A percentile compares a stretch with the other conserved stretches of the same genome.
Conservation (phyloP, 2,329 filamentous ascomycete species). For the Macrophomina tecta region DNA sequence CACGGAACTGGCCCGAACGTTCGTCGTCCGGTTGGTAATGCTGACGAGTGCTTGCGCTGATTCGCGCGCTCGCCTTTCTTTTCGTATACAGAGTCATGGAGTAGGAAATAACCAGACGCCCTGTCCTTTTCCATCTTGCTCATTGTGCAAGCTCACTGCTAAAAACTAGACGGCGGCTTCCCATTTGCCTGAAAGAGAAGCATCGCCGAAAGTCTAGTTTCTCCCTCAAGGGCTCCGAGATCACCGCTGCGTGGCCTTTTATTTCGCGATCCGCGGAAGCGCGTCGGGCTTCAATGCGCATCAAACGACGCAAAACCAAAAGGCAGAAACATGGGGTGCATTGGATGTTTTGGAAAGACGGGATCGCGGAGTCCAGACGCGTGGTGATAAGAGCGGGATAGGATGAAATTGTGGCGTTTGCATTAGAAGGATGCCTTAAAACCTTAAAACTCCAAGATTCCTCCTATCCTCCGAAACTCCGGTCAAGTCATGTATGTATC, state of each 20-base stretch:
- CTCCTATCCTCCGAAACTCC: constrained; percentile 2
- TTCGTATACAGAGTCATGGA: neutral
- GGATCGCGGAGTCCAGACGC: neutral
- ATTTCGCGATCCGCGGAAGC: neutral
- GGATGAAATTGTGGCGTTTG: neutral
- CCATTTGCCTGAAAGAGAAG: neutral
- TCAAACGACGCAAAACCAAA: no score
- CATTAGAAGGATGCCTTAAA: constrained; percentile 8
- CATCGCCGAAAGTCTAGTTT: constrained; percentile 4
- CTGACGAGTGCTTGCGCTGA: neutral
- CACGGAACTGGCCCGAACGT: neutral
- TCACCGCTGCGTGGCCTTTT: neutral
- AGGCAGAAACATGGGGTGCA: no score
- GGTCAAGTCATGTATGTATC: no score
- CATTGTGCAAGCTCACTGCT: no score
- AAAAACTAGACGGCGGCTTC: neutral
- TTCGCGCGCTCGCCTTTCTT: neutral
- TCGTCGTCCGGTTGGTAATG: neutral
- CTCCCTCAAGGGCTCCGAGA: neutral
- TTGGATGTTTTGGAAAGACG: no score
- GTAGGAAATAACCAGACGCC: no score
- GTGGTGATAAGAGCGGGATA: neutral
- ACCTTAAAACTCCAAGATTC: neutral
- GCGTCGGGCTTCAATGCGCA: neutral
- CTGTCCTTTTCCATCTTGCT: no score